Evolutionary conservation across 2,329 filamentous ascomycete species (phyloP).

Genomic region (Cladorrhinum sp.): DNA sequence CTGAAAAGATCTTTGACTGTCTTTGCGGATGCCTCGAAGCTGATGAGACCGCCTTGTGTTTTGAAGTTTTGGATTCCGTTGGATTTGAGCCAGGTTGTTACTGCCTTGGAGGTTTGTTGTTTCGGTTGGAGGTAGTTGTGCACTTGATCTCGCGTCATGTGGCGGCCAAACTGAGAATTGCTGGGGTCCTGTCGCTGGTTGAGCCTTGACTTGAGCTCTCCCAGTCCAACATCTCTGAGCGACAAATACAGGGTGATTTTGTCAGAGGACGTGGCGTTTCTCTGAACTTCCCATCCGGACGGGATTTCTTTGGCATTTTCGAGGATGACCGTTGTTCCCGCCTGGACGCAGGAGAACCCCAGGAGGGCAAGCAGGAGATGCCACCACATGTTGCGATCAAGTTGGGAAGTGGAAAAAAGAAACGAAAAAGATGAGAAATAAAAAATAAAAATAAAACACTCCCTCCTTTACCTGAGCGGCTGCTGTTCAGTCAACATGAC

Average conservation of each 20-base stretch:
- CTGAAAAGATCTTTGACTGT: conserved; percentile 41
- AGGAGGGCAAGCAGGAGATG: conserved; percentile 13
- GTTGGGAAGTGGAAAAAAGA: not conserved
- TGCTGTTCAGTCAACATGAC: not conserved
- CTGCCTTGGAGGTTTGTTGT: conserved; percentile 33
- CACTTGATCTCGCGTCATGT: conserved; percentile 39
- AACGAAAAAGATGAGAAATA: conserved; percentile 2
- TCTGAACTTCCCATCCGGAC: conserved; percentile 29
- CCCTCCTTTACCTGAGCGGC: not conserved
- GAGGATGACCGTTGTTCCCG: conserved; percentile 23
- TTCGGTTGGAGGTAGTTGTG: conserved; percentile 36
- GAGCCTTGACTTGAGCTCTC: conserved; percentile 31
- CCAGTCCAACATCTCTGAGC: conserved; percentile 31
- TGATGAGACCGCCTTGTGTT: conserved; percentile 41
- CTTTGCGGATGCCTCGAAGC: conserved; percentile 40
- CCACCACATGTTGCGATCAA: conserved; percentile 22
- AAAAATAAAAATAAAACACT: not conserved
- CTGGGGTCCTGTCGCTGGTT: conserved; percentile 24
- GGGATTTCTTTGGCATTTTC: conserved; percentile 26
- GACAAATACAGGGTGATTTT: conserved; percentile 30
- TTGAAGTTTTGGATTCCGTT: conserved; percentile 36
- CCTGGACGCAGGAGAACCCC: conserved; percentile 9
- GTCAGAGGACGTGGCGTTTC: conserved; percentile 27
- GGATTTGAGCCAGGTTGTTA: conserved; percentile 42
- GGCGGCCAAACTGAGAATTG: conserved; percentile 27